phyloP scores from a whole-genome alignment of 768 basidiomycete species.

The Pulveroboletus sp. region DNA sequence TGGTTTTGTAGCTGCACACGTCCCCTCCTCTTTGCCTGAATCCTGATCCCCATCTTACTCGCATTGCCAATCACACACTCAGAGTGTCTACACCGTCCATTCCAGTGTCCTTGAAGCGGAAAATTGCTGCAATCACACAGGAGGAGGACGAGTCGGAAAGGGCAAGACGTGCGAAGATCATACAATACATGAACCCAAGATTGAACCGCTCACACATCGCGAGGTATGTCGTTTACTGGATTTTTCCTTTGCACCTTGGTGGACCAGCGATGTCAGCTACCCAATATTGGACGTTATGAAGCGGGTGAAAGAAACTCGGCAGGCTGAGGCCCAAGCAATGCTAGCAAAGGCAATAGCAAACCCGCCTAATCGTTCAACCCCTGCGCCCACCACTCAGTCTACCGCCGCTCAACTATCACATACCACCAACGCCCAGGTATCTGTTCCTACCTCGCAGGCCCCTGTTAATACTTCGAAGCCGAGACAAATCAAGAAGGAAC shows the following conservation, averaged over 20 bases:
- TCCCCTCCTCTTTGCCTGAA: constrained; percentile 73
- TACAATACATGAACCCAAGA: constrained; percentile 74
- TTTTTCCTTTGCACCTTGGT: background rate
- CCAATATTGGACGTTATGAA: constrained; percentile 51
- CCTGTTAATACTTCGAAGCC: constrained; percentile 20
- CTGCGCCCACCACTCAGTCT: constrained; percentile 28
- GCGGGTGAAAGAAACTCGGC: constrained; percentile 25
- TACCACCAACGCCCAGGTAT: constrained; percentile 26
- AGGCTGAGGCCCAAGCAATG: constrained; percentile 19
- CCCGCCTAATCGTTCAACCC: constrained; percentile 27
- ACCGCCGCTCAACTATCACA: constrained; percentile 34
- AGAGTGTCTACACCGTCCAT: constrained; percentile 70
- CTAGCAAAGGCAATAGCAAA: constrained; percentile 27
- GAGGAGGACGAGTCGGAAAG: constrained; percentile 77
- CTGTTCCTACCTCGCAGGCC: constrained; percentile 29
- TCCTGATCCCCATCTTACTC: constrained; percentile 70
- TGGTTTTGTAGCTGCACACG: constrained; percentile 55
- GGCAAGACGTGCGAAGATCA: constrained; percentile 65
- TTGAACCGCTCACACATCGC: constrained; percentile 42
- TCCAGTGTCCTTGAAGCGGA: constrained; percentile 71
- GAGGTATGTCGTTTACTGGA: constrained; percentile 36
- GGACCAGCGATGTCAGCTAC: constrained; percentile 38
- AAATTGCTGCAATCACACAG: constrained; percentile 61
- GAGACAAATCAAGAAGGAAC: constrained; percentile 27
- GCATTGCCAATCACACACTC: constrained; percentile 70